These are phyloP conservation scores for Paraconiothyrium sp. DNA, from an alignment of 2,329 filamentous ascomycete genomes.

Conservation along the genomic window DNA sequence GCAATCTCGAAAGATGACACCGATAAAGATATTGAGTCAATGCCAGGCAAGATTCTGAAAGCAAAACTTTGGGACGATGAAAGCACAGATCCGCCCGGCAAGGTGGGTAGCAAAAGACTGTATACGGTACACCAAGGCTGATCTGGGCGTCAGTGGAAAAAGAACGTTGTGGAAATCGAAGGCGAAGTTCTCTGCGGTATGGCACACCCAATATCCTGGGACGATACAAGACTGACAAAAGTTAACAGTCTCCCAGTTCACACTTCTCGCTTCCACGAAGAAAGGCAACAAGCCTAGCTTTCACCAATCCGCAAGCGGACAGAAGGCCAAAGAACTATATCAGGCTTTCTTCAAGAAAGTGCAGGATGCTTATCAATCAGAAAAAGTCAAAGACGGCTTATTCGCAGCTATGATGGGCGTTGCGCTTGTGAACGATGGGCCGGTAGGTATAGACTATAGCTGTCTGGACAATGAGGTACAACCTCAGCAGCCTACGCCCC, in stretches of 20 bases:
- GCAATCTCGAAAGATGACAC: slow-evolving; percentile 92
- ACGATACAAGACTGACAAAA: slow-evolving; percentile 23
- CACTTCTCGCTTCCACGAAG: slow-evolving; percentile 88
- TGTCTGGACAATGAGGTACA: slow-evolving; percentile 67
- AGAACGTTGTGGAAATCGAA: slow-evolving; percentile 83
- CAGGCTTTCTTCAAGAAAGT: slow-evolving; percentile 83
- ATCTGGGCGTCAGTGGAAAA: slow-evolving; percentile 76
- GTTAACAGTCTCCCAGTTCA: slow-evolving; percentile 89
- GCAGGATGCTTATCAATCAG: slow-evolving; percentile 73
- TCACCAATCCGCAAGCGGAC: slow-evolving; percentile 81
- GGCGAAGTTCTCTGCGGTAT: slow-evolving; percentile 95
- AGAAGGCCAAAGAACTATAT: slow-evolving; percentile 83
- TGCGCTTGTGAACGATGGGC: slow-evolving; percentile 85
- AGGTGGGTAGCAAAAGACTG: slow-evolving; percentile 58
- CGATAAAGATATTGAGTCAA: slow-evolving; percentile 82
- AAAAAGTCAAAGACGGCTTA: slow-evolving; percentile 90
- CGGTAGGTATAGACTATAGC: slow-evolving; percentile 70
- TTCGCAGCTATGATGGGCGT: slow-evolving; percentile 99
- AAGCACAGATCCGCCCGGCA: slow-evolving; percentile 63
- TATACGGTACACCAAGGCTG: slow-evolving; percentile 17
- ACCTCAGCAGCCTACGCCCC: slow-evolving; percentile 34
- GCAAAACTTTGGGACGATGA: slow-evolving; percentile 92
- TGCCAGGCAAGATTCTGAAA: slow-evolving; percentile 88
- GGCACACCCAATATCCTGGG: slow-evolving; percentile 32
- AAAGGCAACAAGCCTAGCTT: slow-evolving; percentile 97